Base-by-base conservation (phyloP, 352 stramenopile species). In the Salisapilia sapeloensis region DNA sequence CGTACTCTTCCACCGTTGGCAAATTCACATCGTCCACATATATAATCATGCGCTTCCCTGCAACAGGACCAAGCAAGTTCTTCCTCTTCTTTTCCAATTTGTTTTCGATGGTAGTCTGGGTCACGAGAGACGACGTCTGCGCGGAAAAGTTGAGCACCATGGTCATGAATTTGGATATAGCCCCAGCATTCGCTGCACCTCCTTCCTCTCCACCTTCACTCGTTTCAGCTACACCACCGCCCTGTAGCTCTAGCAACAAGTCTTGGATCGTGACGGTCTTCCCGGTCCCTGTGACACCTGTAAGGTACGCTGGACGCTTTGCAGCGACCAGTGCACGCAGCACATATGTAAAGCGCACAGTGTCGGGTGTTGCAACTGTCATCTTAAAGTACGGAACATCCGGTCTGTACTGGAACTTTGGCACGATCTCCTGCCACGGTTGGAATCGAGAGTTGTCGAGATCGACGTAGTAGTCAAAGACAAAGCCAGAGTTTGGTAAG, bases 1-100 rank as follows among this genome's bases (percentile, higher is more conserved):
- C 91, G 38, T 97, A 97, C 37, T 92, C 71, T 33, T 97, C 91
- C 0, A 96, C 74, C 1, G 91, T 58, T 1, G 91, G 91, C 12
- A 97, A 64, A 45, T 97, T 97, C 2, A 97, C 75, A 40, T 97
- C 91, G 44, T 97, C 91, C 1, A 97, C 87, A 44, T 97, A 97
- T 24, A 97, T 71, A 18, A 96, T 49, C 65, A 92, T 86, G 10
- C 64, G 75, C 29, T 87, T 91, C 2, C 75, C 80, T 1, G 67
- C 64, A 0, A 89, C 74, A 0, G 91, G 81, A 0, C 91, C 90
- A 0, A 97, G 51, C 2, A 96, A 43, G 31, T 94, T 96, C 47
- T 96, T 96, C 19, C 89, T 61, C 44, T 97, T 97, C 42, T 96
- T 95, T 56, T 96, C 80, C 5, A 96, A 65, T 35, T 96, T 96